Evolutionary conservation across 2,329 filamentous ascomycete species (phyloP), one percentile per base, ranked within the genome.

Genomic region (Cordyceps fumosorosea): DNA sequence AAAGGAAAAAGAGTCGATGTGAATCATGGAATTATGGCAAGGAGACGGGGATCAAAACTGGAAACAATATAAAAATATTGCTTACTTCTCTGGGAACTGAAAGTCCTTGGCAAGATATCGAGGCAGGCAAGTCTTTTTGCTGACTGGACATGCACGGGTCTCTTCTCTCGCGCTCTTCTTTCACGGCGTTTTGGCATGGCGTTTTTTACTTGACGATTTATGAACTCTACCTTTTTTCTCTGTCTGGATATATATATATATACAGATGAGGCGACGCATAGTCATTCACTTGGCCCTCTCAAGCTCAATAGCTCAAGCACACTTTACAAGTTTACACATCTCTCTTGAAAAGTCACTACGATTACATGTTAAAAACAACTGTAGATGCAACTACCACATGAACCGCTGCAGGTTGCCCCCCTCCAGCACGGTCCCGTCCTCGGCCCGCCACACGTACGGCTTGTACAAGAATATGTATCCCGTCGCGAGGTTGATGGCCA

Each of bases 401-500:
- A 96, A 96, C 59, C 90, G 81, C 77, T 95, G 90, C 64, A 85
- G 72, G 20, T 77, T 77, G 3, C 85, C 86, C 0, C 70, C 77
- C 52, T 87, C 84, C 37, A 84, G 76, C 3, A 83, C 52, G 6
- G 69, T 74, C 10, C 84, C 84, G 29, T 82, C 77, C 58, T 79
- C 77, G 1, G 76, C 73, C 66, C 71, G 74, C 89, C 91, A 95
- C 61, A 80, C 73, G 65, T 90, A 95, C 0, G 85, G 86, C 68
- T 80, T 80, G 62, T 79, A 79, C 59, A 95, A 70, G 71, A 95
- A 96, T 3, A 91, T 77, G 70, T 88, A 89, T 66, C 88, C 87
- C 3, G 90, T 91, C 0, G 71, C 80, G 1, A 72, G 70, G 70
- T 93, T 91, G 60, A 95, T 80, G 3, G 74, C 69, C 34, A 88